A percentile compares a stretch with the other conserved stretches of the same genome.
Conservation (phyloP, 768 basidiomycete species). For the Pluteus cervinus region DNA sequence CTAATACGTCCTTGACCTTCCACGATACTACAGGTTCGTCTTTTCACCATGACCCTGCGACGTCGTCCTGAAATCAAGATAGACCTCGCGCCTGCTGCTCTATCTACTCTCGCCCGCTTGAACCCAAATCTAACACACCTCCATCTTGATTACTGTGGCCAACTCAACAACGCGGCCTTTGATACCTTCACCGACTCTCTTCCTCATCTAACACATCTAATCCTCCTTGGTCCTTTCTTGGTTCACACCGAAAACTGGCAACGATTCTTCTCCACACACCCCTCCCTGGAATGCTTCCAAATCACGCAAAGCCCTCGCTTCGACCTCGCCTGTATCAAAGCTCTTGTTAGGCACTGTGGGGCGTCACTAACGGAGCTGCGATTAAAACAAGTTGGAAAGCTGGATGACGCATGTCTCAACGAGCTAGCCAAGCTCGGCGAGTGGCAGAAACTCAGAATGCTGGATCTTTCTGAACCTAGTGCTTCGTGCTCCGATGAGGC, state of each 20-base stretch:
- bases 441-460: conserved; percentile 34
- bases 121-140: conserved; percentile 81
- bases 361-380: conserved; percentile 64
- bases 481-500: conserved; percentile 50
- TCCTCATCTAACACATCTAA: conserved; percentile 60
- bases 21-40: conserved; percentile 90
- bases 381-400: conserved; percentile 69
- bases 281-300: conserved; percentile 62
- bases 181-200: conserved; percentile 56
- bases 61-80: neutral
- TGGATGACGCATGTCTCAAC: conserved; percentile 60
- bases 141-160: conserved; percentile 82
- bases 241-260: conserved; percentile 72
- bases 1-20: conserved; percentile 63
- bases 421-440: conserved; percentile 43
- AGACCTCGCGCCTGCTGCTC: conserved; percentile 68
- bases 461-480: conserved; percentile 68
- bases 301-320: conserved; percentile 87
- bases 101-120: conserved; percentile 66
- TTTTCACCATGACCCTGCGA: neutral
- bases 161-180: conserved; percentile 60
- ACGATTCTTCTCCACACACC: conserved; percentile 60
- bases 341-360: conserved; percentile 49
- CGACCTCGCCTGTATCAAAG: conserved; percentile 56
- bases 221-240: conserved; percentile 85